Base-by-base conservation (phyloP, 164 flowering plant genomes). In the Aristolochia fimbriata region DNA sequence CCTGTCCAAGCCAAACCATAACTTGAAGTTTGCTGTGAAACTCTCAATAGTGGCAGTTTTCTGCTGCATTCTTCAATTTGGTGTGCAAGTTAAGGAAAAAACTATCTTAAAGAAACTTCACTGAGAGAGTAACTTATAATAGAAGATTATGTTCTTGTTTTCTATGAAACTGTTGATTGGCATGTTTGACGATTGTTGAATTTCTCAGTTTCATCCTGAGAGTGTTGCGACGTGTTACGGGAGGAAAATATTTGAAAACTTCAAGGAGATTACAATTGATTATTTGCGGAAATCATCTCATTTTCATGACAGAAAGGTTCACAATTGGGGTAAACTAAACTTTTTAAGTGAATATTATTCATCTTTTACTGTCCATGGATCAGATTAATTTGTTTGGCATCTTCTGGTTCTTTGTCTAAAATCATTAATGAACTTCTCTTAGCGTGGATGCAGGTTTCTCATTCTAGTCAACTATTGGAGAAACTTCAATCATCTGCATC, bases 131-230 rank as follows among this genome's bases (percentile, higher is more conserved):
- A 37, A 37, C 7, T 31, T 31, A 31, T 31, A 31, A 7, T 31
- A 7, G 37, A 7, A 31, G 37, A 31, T 31, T 31, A 31, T 31
- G 7, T 31, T 7, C 37, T 31, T 31, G 3, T 31, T 31, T 31
- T 31, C 37, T 31, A 31, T 7, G 37, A 7, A 31, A 31, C 43
- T 37, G 43, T 37, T 37, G 43, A 5, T 3, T 37, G 43, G 12
- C 43, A 37, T 54, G 62, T 63, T 20, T 13, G 14, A 6, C 33
- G 46, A 11, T 43, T 56, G 21, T 71, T 70, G 41, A 57, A 37
- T 3, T 25, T 41, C 60, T 60, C 84, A 93, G 99, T 93, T 93
- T 72, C 99, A 93, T 69, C 99, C 99, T 4, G 99, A 93, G 73
- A 93, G 99, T 66, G 68, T 93, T 61, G 99, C 95, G 50, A 93